Evolutionary conservation across 2,329 filamentous ascomycete genomes (phyloP).

Genomic region (Colletotrichum lini): DNA sequence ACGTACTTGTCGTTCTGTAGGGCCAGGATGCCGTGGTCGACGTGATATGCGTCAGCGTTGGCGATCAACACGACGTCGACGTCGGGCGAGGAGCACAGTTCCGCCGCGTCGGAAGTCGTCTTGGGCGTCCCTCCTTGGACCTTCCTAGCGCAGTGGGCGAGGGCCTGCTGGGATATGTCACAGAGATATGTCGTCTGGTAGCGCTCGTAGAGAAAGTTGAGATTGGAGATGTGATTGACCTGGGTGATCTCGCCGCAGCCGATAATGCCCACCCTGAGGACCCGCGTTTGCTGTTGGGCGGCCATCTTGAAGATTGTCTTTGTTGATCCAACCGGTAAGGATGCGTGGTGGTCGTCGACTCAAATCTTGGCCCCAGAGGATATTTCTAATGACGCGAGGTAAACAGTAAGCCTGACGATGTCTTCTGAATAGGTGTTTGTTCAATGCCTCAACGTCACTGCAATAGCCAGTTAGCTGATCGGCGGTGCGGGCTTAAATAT

Average conservation of each 20-base stretch:
- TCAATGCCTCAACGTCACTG: neutral
- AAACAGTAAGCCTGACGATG: neutral
- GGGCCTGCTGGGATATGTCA: conserved; percentile 59
- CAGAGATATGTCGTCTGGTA: conserved; percentile 66
- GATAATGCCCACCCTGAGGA: conserved; percentile 57
- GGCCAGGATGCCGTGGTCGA: conserved; percentile 64
- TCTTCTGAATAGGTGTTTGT: too few species aligned
- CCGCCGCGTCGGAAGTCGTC: conserved; percentile 54
- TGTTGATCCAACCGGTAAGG: neutral
- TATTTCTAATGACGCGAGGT: neutral
- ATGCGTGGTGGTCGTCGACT: neutral
- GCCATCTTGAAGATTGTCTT: neutral
- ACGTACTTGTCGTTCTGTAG: conserved; percentile 68
- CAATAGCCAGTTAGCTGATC: neutral
- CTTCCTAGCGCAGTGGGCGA: conserved; percentile 47
- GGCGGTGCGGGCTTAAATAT: neutral
- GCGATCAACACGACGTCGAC: conserved; percentile 69
- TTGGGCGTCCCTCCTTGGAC: conserved; percentile 45
- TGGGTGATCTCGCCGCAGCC: conserved; percentile 66
- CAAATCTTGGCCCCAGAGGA: neutral
- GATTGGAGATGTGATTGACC: conserved; percentile 66
- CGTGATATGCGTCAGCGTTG: conserved; percentile 69
- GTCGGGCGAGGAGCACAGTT: conserved; percentile 58
- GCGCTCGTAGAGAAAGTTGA: conserved; percentile 59
- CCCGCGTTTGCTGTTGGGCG: conserved; percentile 5